Evolutionary conservation across 2,329 filamentous ascomycete genomes (phyloP).

Genomic region (Aspergillus chevalieri): DNA sequence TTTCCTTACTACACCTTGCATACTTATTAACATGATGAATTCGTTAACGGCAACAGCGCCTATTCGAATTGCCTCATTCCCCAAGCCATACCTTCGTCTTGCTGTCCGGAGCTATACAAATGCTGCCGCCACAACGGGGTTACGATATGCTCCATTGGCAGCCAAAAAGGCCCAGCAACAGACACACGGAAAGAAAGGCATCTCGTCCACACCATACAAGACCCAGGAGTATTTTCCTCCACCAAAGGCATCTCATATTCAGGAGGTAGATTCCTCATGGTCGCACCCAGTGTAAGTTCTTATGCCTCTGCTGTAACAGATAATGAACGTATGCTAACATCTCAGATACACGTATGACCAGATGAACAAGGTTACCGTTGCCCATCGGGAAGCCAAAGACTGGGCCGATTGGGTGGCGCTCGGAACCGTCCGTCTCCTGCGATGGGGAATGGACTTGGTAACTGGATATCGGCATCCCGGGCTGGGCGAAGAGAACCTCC

Average conservation of each 20-base stretch:
- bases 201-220: constrained; percentile 32
- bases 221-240: constrained; percentile 54
- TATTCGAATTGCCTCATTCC: constrained; percentile 22
- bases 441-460: constrained; percentile 73
- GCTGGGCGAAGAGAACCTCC: constrained; percentile 35
- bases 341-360: constrained; percentile 64
- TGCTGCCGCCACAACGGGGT: constrained; percentile 16
- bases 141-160: constrained; percentile 16
- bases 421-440: constrained; percentile 65
- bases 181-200: constrained; percentile 21
- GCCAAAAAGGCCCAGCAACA: constrained; percentile 10
- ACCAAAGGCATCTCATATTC: constrained; percentile 54
- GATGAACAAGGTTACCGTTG: constrained; percentile 67
- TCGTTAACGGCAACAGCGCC: constrained; percentile 21
- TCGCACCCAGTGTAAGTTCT: constrained; percentile 52
- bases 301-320: not conserved
- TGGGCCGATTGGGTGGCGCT: constrained; percentile 75
- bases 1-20: too few species aligned
- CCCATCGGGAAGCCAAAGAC: constrained; percentile 67
- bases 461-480: constrained; percentile 74
- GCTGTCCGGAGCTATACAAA: constrained; percentile 20
- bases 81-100: constrained; percentile 20
- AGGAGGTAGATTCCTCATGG: constrained; percentile 61
- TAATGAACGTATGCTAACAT: constrained; percentile 9
- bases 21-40: constrained; percentile 17